Percentiles rank a stretch among this genome's conserved stretches.
Evolutionary conservation across 148 eudicot species (phyloP).

Genomic region (Euryodendron excelsum): DNA sequence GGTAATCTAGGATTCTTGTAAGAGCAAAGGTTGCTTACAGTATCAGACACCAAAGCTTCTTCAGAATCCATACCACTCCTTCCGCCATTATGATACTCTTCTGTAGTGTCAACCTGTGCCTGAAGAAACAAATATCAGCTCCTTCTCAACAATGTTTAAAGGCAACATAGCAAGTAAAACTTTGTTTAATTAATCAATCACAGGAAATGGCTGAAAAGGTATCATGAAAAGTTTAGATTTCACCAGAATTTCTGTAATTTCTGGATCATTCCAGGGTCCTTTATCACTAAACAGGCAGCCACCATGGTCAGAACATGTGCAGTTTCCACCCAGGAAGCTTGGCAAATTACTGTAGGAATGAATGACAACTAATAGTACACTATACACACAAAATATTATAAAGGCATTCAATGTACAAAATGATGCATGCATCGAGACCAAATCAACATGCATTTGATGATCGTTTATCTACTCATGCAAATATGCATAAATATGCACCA

Average conservation of each 20-base stretch:
- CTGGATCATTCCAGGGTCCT: constrained; percentile 70
- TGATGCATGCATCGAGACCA: neutral
- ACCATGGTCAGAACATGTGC: constrained; percentile 53
- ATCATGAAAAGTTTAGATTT: neutral
- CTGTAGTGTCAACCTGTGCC: constrained; percentile 26
- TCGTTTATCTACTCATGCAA: no score
- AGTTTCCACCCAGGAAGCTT: constrained; percentile 56
- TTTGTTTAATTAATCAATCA: neutral
- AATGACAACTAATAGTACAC: neutral
- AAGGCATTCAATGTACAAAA: neutral
- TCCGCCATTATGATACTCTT: constrained; percentile 12
- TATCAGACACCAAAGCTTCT: neutral
- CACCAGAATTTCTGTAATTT: constrained; percentile 42
- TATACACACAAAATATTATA: no score
- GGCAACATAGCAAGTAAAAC: neutral
- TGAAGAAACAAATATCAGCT: constrained; percentile 4
- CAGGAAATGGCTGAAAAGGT: neutral
- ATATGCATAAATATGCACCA: neutral
- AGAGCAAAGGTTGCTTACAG: constrained; percentile 14
- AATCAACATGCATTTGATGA: neutral
- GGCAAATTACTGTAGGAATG: constrained; percentile 51
- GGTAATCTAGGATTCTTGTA: neutral
- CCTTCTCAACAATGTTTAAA: neutral
- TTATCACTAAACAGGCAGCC: constrained; percentile 61
- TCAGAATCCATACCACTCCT: neutral